Conservation (phyloP, 225 moss, liverwort and hornwort genomes). For the Bryum argenteum region DNA sequence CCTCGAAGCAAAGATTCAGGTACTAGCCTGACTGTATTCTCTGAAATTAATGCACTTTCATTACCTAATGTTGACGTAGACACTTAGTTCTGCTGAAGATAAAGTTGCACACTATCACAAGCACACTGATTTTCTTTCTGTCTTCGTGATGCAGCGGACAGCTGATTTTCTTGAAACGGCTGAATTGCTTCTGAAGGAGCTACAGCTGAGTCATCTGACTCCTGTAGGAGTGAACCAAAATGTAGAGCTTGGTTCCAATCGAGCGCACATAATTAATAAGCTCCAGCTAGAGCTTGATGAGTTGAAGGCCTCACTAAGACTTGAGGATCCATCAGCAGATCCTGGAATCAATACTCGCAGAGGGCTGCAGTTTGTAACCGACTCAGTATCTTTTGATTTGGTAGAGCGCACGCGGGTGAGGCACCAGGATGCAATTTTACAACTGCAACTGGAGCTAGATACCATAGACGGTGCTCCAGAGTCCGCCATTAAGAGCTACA, state of each 20-base stretch:
- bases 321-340: slow-evolving; percentile 45
- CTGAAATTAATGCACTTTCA: slow-evolving; percentile 11
- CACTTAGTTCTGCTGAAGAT: not conserved
- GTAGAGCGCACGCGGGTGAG: slow-evolving; percentile 40
- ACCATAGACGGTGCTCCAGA: slow-evolving; percentile 52
- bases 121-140: slow-evolving; percentile 1
- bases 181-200: slow-evolving; percentile 33
- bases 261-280: slow-evolving; percentile 36
- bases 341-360: slow-evolving; percentile 30
- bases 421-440: slow-evolving; percentile 62
- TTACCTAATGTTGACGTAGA: not conserved
- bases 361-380: slow-evolving; percentile 30
- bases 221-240: slow-evolving; percentile 25
- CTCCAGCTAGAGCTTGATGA: slow-evolving; percentile 47
- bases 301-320: slow-evolving; percentile 40
- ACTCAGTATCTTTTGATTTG: slow-evolving; percentile 36
- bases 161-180: slow-evolving; percentile 39
- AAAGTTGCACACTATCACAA: not conserved
- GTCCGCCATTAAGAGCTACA: slow-evolving; percentile 44
- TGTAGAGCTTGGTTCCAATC: slow-evolving; percentile 29
- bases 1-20: slow-evolving; percentile 64
- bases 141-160: slow-evolving; percentile 41
- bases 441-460: slow-evolving; percentile 61
- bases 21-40: slow-evolving; percentile 18
- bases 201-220: slow-evolving; percentile 30